phyloP scores from a whole-genome alignment of 2,329 filamentous ascomycete genomes.

The Lithohypha guttulata region DNA sequence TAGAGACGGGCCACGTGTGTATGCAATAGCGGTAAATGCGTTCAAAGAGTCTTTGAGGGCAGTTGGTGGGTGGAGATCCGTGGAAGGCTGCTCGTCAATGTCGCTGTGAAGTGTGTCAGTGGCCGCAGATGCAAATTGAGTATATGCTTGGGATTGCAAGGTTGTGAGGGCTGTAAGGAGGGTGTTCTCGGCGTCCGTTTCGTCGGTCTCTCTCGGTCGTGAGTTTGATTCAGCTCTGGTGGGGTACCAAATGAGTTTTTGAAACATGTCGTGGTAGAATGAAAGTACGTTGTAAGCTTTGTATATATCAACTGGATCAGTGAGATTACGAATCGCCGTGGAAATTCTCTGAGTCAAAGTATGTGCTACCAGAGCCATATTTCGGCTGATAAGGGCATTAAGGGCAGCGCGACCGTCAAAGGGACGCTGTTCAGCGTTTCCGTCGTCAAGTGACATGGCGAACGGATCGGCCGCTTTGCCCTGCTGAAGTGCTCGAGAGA shows the following conservation, averaged over 20 bases:
- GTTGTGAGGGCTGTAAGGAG: constrained; percentile 36
- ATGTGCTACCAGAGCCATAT: constrained; percentile 68
- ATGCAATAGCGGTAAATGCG: constrained; percentile 42
- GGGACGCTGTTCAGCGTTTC: constrained; percentile 43
- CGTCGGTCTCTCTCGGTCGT: constrained; percentile 26
- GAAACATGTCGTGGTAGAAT: constrained; percentile 82
- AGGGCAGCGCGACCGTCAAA: constrained; percentile 78
- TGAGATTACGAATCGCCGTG: constrained; percentile 83
- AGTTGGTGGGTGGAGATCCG: constrained; percentile 15
- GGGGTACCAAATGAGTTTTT: constrained; percentile 55
- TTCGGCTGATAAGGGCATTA: constrained; percentile 75
- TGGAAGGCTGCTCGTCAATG: constrained; percentile 6
- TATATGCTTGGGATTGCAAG: constrained; percentile 34
- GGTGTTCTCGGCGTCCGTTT: constrained; percentile 43
- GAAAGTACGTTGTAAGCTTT: constrained; percentile 78
- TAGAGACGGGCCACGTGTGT: constrained; percentile 18
- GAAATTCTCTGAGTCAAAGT: constrained; percentile 84
- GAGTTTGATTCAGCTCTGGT: constrained; percentile 21
- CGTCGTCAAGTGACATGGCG: constrained; percentile 25
- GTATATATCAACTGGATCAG: constrained; percentile 79
- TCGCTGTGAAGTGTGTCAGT: constrained; percentile 12
- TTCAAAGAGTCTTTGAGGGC: constrained; percentile 15
- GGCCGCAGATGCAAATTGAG: constrained; percentile 29
- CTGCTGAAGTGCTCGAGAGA: constrained; percentile 68
- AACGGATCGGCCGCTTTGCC: constrained; percentile 72